Evolutionary conservation across 140 eudicot species (phyloP), one percentile per base, ranked within the genome.

Genomic region (Ambrosia hybrid): DNA sequence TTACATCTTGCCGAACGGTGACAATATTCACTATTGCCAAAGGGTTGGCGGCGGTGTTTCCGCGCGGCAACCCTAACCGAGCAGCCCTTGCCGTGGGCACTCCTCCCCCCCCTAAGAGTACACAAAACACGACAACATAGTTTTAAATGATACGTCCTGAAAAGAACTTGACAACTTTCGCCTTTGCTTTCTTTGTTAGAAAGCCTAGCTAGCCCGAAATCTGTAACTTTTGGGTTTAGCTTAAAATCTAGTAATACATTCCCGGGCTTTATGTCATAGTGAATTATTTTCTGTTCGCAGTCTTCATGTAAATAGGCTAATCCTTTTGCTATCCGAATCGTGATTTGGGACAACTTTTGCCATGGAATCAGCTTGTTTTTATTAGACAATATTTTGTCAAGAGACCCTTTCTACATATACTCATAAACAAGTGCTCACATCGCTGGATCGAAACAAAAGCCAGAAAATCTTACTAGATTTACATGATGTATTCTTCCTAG

Each of bases 251-350:
- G 38, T n/a, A 57, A 57, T 16, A 57, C 38, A 57, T 57, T 57
- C n/a, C 13, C 64, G 21, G 64, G 64, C 64, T 57, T 57, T 57
- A 57, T 57, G 14, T 57, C 64, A 57, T 57, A 57, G 38, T 57
- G 64, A 3, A 57, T 57, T 57, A 57, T 57, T 17, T 57, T 57
- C 9, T 57, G 64, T 57, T 57, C 37, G 13, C 64, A 57, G 5
- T 57, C 64, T 33, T 57, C 64, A 57, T 57, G 64, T 6, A 57
- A 39, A 8, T 57, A 57, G 0, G 38, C 38, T 9, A 57, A 26
- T 3, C 64, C 64, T 57, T 57, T 57, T 1, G 64, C 64, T 57
- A 57, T 57, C 4, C 64, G 38, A 26, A 57, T 57, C 4, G 64
- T 39, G 1, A 57, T 57, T 9, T 30, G 64, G 5, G 12, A 30